Percentiles rank a stretch among this genome's conserved stretches.
These are phyloP conservation scores for Sporodiniella umbellata DNA, from an alignment of 371 early-diverging fungal genomes.

Conservation along the genomic window DNA sequence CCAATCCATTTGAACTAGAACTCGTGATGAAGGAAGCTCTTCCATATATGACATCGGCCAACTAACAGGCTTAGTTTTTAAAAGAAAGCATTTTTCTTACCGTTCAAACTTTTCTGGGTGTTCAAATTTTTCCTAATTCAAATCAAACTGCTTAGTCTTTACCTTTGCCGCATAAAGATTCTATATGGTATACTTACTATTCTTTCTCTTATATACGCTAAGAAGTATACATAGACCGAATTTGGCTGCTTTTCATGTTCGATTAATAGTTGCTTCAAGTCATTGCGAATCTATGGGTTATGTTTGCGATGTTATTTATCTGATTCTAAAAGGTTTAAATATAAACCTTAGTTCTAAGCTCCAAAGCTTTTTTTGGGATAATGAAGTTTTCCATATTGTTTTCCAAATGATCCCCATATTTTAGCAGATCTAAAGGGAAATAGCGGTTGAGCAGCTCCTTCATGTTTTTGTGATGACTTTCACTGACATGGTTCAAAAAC, in stretches of 20 bases:
- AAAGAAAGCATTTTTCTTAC: neutral
- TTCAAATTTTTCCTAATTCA: neutral
- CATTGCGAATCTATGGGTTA: neutral
- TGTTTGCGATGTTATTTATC: neutral
- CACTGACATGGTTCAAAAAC: neutral
- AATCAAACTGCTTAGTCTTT: neutral
- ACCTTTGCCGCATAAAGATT: neutral
- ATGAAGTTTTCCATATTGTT: neutral
- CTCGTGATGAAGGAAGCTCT: neutral
- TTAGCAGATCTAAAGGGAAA: neutral
- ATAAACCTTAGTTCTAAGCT: neutral
- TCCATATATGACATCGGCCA: neutral
- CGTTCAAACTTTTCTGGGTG: neutral
- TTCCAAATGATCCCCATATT: neutral
- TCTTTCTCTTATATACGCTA: neutral
- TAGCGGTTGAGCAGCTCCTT: neutral
- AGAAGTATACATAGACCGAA: neutral
- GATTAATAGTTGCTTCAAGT: neutral
- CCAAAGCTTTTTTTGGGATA: neutral
- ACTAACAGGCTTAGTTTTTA: too few species aligned
- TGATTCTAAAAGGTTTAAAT: neutral
- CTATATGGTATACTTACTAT: neutral
- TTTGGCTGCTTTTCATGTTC: neutral
- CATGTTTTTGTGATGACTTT: neutral
- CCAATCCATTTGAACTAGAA: neutral